Percentiles rank a stretch among this genome's conserved stretches.
Evolutionary conservation across 164 flowering plant species (phyloP).

Genomic region (Kalanchoe fedtschenkoi): DNA sequence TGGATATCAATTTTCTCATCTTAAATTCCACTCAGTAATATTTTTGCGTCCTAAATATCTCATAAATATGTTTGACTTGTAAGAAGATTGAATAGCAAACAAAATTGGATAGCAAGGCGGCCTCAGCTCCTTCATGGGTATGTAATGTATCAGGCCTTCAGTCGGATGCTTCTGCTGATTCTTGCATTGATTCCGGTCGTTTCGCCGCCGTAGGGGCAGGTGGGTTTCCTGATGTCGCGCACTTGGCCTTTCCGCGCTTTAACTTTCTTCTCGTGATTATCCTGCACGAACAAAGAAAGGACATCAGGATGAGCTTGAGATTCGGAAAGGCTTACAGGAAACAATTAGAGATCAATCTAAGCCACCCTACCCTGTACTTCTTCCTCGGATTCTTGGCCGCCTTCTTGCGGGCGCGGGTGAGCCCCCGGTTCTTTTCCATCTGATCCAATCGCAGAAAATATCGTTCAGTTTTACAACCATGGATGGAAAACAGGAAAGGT

Average conservation of each 20-base stretch:
- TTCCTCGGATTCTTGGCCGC: constrained; percentile 77
- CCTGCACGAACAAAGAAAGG: constrained; percentile 25
- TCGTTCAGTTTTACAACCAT: background rate
- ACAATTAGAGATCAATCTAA: background rate
- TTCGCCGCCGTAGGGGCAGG: constrained; percentile 81
- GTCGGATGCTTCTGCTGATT: constrained; percentile 62
- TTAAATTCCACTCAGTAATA: too few species aligned
- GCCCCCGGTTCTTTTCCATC: constrained; percentile 91
- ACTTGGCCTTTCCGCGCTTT: constrained; percentile 65
- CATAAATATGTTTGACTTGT: too few species aligned
- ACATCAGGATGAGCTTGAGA: background rate
- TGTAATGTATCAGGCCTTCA: constrained; percentile 25
- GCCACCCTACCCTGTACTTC: constrained; percentile 66
- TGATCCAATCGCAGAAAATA: constrained; percentile 14
- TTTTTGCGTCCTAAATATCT: too few species aligned
- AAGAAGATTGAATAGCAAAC: too few species aligned
- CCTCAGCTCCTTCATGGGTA: too few species aligned
- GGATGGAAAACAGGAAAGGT: background rate
- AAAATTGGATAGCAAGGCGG: too few species aligned
- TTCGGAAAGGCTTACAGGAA: background rate
- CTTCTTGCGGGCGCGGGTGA: constrained; percentile 78
- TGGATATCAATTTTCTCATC: too few species aligned
- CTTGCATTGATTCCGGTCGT: constrained; percentile 64
- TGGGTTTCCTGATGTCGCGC: constrained; percentile 44
- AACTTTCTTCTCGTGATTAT: constrained; percentile 48